phyloP scores from a whole-genome alignment of 495 filamentous ascomycete species.

The Hypoxylon crocopeplum region DNA sequence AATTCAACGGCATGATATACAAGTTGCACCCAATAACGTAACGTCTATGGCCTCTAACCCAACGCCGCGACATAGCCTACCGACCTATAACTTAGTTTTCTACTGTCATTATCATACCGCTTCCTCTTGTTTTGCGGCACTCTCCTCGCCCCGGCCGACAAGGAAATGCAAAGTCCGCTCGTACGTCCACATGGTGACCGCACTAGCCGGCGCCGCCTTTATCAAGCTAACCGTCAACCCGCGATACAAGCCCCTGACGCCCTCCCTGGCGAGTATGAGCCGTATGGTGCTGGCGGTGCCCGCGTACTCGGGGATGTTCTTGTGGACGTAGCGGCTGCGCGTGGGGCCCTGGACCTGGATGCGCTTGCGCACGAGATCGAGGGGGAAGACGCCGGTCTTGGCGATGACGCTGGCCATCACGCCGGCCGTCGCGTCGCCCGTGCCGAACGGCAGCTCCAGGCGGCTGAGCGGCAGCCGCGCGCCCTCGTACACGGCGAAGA shows the following conservation, averaged over 20 bases:
- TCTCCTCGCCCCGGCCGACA: constrained; percentile 50
- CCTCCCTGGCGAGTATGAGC: constrained; percentile 74
- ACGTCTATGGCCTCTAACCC: constrained; percentile 5
- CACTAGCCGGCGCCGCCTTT: constrained; percentile 94
- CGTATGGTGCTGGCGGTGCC: constrained; percentile 69
- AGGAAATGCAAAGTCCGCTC: constrained; percentile 72
- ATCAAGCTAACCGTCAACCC: constrained; percentile 87
- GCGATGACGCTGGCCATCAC: constrained; percentile 77
- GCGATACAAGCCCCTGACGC: constrained; percentile 81
- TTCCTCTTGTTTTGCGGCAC: constrained; percentile 14
- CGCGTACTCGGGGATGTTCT: constrained; percentile 84
- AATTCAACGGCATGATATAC: constrained; percentile 7
- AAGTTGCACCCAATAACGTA: constrained; percentile 4
- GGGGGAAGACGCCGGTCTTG: constrained; percentile 89
- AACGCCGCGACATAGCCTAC: constrained; percentile 6
- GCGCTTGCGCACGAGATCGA: constrained; percentile 92
- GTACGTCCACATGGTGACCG: constrained; percentile 99
- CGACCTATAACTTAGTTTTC: background rate
- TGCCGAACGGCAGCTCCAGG: constrained; percentile 72
- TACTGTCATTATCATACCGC: constrained; percentile 2
- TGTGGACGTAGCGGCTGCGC: constrained; percentile 75
- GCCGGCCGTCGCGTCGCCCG: constrained; percentile 81
- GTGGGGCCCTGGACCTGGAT: constrained; percentile 96
- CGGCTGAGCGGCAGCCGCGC: constrained; percentile 59
- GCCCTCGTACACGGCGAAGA: constrained; percentile 88